Conservation (phyloP, 257 asterid genomes). For the Linaria vulgaris region DNA sequence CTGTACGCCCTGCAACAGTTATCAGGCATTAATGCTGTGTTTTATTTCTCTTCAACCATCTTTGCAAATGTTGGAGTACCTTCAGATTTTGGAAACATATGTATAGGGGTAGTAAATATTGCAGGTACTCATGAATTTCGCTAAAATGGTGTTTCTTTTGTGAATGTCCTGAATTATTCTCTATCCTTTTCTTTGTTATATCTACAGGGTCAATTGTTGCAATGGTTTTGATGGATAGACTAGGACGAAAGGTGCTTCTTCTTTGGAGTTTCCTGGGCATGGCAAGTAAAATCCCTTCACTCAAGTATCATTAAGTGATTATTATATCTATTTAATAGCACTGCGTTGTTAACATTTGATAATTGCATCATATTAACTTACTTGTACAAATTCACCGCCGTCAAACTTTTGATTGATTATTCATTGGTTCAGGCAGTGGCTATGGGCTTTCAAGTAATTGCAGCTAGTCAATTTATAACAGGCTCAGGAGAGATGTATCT, state of each 20-base stretch:
- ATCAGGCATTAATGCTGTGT: slow-evolving; percentile 96
- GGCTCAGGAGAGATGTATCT: slow-evolving; percentile 44
- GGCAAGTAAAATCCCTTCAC: slow-evolving; percentile 53
- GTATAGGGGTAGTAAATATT: slow-evolving; percentile 74
- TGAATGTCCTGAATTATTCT: slow-evolving; percentile 1
- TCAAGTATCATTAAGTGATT: background rate
- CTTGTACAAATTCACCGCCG: background rate
- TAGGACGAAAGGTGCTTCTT: slow-evolving; percentile 91
- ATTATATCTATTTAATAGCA: background rate
- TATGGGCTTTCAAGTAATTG: slow-evolving; percentile 69
- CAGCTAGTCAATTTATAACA: slow-evolving; percentile 50
- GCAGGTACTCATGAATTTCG: slow-evolving; percentile 47
- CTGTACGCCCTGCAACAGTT: slow-evolving; percentile 86
- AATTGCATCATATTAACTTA: slow-evolving; percentile 15
- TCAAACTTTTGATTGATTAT: slow-evolving; percentile 22
- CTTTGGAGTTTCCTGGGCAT: slow-evolving; percentile 89
- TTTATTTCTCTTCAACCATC: slow-evolving; percentile 90
- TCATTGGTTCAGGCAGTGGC: slow-evolving; percentile 57
- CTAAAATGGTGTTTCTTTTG: background rate
- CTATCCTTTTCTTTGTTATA: slow-evolving; percentile 21
- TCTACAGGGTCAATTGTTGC: slow-evolving; percentile 75
- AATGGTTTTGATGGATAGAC: slow-evolving; percentile 87
- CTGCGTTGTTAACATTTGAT: background rate
- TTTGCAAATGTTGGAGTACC: slow-evolving; percentile 90
- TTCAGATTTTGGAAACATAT: slow-evolving; percentile 74